Evolutionary conservation across 805 yeast species (phyloP).

Genomic region (Kregervanrija delftensis): DNA sequence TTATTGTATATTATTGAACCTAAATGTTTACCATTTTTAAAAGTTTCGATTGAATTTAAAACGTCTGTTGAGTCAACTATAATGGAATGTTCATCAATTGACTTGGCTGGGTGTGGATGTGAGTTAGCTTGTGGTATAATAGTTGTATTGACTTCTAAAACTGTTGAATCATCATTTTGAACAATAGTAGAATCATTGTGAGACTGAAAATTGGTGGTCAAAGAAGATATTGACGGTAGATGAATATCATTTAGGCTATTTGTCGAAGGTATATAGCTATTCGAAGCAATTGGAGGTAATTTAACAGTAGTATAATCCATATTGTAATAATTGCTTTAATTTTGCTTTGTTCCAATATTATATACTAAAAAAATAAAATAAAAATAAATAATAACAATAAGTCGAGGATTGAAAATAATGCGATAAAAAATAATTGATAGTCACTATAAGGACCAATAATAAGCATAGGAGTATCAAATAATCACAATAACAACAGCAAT

Average conservation of each 20-base stretch:
- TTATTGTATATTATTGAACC: slow-evolving; percentile 1
- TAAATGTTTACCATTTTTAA: neutral
- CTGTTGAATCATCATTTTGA: slow-evolving; percentile 2
- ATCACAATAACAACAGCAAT: neutral
- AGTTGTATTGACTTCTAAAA: slow-evolving; percentile 1
- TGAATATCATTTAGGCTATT: slow-evolving; percentile 17
- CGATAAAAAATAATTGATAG: too few species aligned
- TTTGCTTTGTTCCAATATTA: too few species aligned
- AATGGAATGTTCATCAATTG: too few species aligned
- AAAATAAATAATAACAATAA: too few species aligned
- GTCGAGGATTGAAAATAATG: too few species aligned
- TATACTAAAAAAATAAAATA: too few species aligned
- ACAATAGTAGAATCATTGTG: slow-evolving; percentile 1
- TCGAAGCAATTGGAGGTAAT: neutral
- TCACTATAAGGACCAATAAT: too few species aligned
- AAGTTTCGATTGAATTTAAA: neutral
- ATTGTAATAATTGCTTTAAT: too few species aligned
- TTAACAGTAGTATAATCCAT: neutral
- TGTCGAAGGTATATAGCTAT: slow-evolving; percentile 4
- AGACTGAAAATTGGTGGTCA: slow-evolving; percentile 6
- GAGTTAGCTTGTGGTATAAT: neutral
- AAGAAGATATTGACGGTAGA: slow-evolving; percentile 35
- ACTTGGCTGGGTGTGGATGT: too few species aligned
- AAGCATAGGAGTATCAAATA: too few species aligned
- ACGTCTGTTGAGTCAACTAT: neutral